Evolutionary conservation across 164 flowering plant species (phyloP), one percentile per base, ranked within the genome.

Genomic region (Buxus sempervirens): DNA sequence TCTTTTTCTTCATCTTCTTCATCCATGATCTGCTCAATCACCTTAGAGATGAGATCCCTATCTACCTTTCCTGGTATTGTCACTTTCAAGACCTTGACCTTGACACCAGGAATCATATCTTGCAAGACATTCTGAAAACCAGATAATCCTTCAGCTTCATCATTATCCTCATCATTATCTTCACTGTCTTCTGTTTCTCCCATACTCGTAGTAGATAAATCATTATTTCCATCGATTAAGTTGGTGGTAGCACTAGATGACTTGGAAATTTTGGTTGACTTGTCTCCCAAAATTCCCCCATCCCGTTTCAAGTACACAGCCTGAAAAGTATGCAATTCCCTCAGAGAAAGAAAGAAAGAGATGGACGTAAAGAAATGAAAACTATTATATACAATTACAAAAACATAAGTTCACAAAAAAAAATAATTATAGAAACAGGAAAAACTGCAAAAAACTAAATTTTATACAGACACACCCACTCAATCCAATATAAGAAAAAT

Each of bases 21-120:
- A n/a, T 90, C 96, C 22, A 79, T 81, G 58, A 89, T 82, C 69
- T 88, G 88, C 64, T 92, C 93, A 73, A 89, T 79, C 58, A 85
- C 86, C 73, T 85, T 86, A 36, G 91, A 85, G 63, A 90, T 80
- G 32, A 88, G 55, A 80, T 87, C 94, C 67, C 45, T 78, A 69
- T 92, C 92, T 32, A 80, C 82, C 70, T 88, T 86, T 26, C 73
- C 91, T 8, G 93, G 92, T 20, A 80, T 66, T 53, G 86, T 84
- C 67, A 90, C 90, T 70, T 89, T 88, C 79, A 90, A 64, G 67
- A 90, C 89, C 72, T 84, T 90, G 64, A 92, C 83, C 79, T 83
- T 84, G 65, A 82, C 88, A 65, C 89, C 95, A 77, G 99, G 97
- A 70, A 89, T 88, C 93, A 88, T 81, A 82, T 90, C 97, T 28